A percentile compares a stretch with the other conserved stretches of the same genome.
Evolutionary conservation across 176 grass and related monocot genomes (phyloP).

Genomic region (Raddia distichophylla): DNA sequence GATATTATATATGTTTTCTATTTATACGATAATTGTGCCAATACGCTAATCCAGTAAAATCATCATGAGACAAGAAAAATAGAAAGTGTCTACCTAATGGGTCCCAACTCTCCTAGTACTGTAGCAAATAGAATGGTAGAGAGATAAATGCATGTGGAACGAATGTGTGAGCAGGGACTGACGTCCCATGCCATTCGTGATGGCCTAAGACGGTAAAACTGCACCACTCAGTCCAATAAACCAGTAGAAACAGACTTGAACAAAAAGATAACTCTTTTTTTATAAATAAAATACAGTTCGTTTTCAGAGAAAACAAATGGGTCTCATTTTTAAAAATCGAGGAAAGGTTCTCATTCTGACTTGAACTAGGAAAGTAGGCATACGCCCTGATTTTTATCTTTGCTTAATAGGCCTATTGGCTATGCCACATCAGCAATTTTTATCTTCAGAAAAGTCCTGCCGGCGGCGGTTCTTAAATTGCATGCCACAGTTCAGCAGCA

Average conservation of each 20-base stretch:
- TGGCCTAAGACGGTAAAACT: background rate
- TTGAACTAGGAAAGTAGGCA: background rate
- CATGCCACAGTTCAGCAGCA: background rate
- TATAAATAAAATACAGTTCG: background rate
- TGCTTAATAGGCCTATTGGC: too few species aligned
- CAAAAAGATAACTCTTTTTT: constrained; percentile 21
- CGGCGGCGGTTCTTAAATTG: background rate
- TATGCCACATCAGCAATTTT: too few species aligned
- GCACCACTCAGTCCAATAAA: background rate
- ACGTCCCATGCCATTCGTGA: too few species aligned
- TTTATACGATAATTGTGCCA: background rate
- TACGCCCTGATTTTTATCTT: too few species aligned
- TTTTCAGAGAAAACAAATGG: background rate
- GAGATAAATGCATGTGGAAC: too few species aligned
- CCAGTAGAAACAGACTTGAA: background rate
- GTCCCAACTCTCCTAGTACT: too few species aligned
- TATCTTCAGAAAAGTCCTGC: too few species aligned
- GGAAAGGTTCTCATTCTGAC: constrained; percentile 4
- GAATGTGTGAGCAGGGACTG: too few species aligned
- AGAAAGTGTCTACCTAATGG: background rate
- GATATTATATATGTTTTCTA: constrained; percentile 15
- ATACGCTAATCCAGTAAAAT: background rate
- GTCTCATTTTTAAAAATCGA: background rate
- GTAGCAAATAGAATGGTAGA: too few species aligned
- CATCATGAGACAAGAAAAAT: constrained; percentile 9